Evolutionary conservation across 2,329 filamentous ascomycete species (phyloP).

Genomic region (Trichoderma hamatum): DNA sequence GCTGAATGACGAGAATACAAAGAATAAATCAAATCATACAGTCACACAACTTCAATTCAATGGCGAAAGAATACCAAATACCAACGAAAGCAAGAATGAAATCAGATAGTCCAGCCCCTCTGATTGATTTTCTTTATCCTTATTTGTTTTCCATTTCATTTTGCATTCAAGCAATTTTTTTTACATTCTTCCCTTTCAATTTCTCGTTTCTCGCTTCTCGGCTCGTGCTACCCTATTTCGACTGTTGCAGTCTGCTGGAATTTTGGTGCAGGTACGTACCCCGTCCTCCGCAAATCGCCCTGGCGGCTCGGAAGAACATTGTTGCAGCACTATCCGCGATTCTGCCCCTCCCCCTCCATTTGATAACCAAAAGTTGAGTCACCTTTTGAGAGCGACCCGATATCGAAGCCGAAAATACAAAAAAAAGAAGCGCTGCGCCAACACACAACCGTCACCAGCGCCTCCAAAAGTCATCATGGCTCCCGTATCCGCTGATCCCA

Average conservation of each 20-base stretch:
- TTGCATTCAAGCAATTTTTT: neutral
- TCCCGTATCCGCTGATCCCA: constrained; percentile 15
- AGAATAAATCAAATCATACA: too few species aligned
- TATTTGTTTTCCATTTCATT: too few species aligned
- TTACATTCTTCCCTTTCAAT: neutral
- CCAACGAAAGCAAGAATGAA: too few species aligned
- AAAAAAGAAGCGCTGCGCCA: constrained; percentile 8
- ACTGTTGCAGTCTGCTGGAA: too few species aligned
- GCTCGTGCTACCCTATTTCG: neutral
- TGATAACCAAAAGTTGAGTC: constrained; percentile 24
- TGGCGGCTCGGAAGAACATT: constrained; percentile 25
- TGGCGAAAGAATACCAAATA: too few species aligned
- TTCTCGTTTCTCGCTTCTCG: neutral
- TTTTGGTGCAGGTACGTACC: neutral
- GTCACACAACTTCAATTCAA: too few species aligned
- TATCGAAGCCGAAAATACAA: constrained; percentile 1
- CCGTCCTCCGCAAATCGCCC: constrained; percentile 13
- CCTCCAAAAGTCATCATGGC: constrained; percentile 18
- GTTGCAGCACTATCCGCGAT: constrained; percentile 14
- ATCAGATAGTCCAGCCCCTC: neutral
- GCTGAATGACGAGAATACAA: too few species aligned
- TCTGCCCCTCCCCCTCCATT: constrained; percentile 30
- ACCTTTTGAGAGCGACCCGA: constrained; percentile 11
- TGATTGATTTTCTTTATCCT: neutral
- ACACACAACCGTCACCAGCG: neutral